Evolutionary conservation across 1,284 basidiomycete species (phyloP).

Genomic region (Cerrena zonata): DNA sequence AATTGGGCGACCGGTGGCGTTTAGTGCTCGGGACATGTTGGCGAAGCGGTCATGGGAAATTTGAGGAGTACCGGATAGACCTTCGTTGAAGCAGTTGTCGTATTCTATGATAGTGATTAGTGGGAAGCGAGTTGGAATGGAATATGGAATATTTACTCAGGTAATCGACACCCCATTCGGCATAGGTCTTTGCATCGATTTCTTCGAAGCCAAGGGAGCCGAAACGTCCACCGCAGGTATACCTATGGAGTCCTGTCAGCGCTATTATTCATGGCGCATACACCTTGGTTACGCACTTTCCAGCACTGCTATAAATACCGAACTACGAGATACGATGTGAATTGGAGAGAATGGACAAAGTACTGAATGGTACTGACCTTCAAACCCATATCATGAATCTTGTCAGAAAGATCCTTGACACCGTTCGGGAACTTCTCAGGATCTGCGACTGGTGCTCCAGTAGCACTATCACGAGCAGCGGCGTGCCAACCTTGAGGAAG

Average conservation of each 20-base stretch:
- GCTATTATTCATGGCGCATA: neutral
- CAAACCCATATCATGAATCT: slow-evolving; percentile 38
- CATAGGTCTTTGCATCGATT: slow-evolving; percentile 42
- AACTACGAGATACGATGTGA: slow-evolving; percentile 21
- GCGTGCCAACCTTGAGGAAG: slow-evolving; percentile 30
- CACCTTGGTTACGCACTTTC: slow-evolving; percentile 25
- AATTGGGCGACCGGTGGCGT: slow-evolving; percentile 41
- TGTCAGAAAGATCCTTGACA: slow-evolving; percentile 35
- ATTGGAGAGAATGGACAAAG: neutral
- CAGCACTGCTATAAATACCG: slow-evolving; percentile 46
- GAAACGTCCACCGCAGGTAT: slow-evolving; percentile 38
- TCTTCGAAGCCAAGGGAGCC: slow-evolving; percentile 44
- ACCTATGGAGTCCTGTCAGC: slow-evolving; percentile 16
- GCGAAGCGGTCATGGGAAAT: slow-evolving; percentile 40
- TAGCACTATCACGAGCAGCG: slow-evolving; percentile 23
- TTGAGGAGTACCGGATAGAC: slow-evolving; percentile 35
- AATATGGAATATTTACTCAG: slow-evolving; percentile 28
- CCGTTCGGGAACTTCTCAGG: slow-evolving; percentile 40
- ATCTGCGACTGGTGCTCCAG: slow-evolving; percentile 30
- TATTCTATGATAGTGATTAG: slow-evolving; percentile 38
- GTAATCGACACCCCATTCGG: slow-evolving; percentile 40
- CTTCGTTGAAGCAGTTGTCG: slow-evolving; percentile 43
- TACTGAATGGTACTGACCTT: slow-evolving; percentile 27
- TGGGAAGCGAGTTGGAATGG: neutral
- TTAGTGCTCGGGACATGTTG: slow-evolving; percentile 43